Percentiles rank a stretch among this genome's conserved stretches.
These are phyloP conservation scores for Chaetomium olivaceum DNA, from an alignment of 2,329 filamentous ascomycete genomes.

Conservation along the genomic window DNA sequence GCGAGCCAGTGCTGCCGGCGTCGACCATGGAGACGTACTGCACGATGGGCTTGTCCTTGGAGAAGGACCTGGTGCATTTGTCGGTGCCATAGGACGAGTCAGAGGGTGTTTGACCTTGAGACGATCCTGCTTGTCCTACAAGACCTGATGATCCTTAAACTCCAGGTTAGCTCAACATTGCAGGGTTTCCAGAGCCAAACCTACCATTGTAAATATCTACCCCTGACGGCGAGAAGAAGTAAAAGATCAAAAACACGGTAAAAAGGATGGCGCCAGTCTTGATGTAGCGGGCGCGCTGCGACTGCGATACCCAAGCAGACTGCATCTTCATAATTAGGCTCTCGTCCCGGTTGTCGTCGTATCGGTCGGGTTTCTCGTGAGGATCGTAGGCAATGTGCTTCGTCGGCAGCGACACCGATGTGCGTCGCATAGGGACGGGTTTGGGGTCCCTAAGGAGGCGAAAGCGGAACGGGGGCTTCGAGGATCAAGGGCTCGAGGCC, in stretches of 20 bases:
- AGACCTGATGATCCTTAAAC: conserved; percentile 26
- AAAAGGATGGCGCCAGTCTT: conserved; percentile 65
- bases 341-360: conserved; percentile 49
- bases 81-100: conserved; percentile 66
- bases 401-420: conserved; percentile 64
- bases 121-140: not conserved
- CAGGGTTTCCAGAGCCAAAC: conserved; percentile 3
- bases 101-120: conserved; percentile 54
- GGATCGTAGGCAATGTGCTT: conserved; percentile 62
- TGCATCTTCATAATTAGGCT: conserved; percentile 57
- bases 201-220: conserved; percentile 55
- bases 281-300: conserved; percentile 64
- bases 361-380: conserved; percentile 65
- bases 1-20: conserved; percentile 93
- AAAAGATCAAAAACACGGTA: conserved; percentile 61
- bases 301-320: conserved; percentile 61
- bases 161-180: not conserved
- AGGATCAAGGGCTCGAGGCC: not conserved
- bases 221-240: conserved; percentile 62
- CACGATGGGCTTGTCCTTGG: conserved; percentile 86
- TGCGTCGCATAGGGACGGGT: conserved; percentile 58
- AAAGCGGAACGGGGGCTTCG: not conserved
- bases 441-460: conserved; percentile 10
- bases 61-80: conserved; percentile 80
- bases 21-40: conserved; percentile 99